These are phyloP conservation scores for Pythium pectinolyticum DNA, from an alignment of 352 stramenopile genomes.

Conservation along the genomic window DNA sequence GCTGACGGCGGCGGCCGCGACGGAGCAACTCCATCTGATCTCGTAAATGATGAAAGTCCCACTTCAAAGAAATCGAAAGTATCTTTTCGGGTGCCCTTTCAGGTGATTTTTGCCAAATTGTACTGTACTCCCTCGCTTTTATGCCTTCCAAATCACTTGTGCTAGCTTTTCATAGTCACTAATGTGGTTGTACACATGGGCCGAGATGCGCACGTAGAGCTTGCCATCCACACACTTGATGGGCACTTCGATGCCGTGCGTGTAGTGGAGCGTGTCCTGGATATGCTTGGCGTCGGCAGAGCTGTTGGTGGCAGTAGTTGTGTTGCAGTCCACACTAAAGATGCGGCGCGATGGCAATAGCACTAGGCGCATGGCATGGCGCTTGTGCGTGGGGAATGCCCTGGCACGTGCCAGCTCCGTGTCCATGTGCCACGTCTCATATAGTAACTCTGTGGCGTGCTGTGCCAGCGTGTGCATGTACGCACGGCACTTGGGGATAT, in stretches of 20 bases:
- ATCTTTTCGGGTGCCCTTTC: neutral
- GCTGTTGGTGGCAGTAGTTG: constrained; percentile 29
- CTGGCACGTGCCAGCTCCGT: constrained; percentile 36
- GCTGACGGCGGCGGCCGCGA: too few relatives aligned
- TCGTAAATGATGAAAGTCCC: neutral
- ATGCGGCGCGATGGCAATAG: constrained; percentile 53
- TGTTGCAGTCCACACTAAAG: constrained; percentile 43
- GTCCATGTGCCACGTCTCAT: constrained; percentile 55
- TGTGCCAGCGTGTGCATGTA: constrained; percentile 72
- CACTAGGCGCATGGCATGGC: constrained; percentile 76
- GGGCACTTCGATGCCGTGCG: constrained; percentile 87
- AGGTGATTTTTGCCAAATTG: neutral
- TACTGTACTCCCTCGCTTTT: neutral
- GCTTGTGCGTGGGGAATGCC: constrained; percentile 53
- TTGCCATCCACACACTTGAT: constrained; percentile 89
- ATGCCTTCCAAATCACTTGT: neutral
- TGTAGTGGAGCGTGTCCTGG: constrained; percentile 87
- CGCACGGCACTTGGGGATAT: constrained; percentile 38
- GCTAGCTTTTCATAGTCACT: constrained; percentile 82
- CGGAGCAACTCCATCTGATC: neutral
- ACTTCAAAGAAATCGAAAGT: neutral
- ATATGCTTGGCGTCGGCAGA: constrained; percentile 89
- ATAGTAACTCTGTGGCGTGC: constrained; percentile 57
- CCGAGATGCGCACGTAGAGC: constrained; percentile 90
- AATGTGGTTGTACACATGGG: constrained; percentile 91